Conservation (phyloP, 2,329 filamentous ascomycete species). For the Penicillium paneum region DNA sequence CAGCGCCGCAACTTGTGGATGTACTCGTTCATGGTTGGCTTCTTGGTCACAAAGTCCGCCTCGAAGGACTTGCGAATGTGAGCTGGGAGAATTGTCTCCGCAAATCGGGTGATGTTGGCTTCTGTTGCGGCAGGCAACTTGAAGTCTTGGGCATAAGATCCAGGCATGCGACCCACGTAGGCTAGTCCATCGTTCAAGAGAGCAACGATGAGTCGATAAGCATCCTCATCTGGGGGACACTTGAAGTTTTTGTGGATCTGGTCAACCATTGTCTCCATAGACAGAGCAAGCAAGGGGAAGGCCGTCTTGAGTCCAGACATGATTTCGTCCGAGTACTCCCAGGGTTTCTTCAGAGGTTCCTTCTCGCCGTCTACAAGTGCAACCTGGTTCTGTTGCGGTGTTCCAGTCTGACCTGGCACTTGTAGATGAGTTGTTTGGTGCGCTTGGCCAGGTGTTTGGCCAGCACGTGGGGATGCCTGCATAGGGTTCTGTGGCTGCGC, state of each 20-base stretch:
- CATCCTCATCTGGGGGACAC: conserved; percentile 96
- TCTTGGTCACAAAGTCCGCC: conserved; percentile 90
- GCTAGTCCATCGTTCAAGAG: conserved; percentile 91
- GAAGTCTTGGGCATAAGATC: conserved; percentile 82
- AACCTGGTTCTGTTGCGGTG: conserved; percentile 17
- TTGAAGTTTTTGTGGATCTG: conserved; percentile 99
- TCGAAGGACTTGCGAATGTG: conserved; percentile 97
- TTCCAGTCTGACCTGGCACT: conserved; percentile 29
- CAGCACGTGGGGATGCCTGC: conserved; percentile 22
- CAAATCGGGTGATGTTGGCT: conserved; percentile 93
- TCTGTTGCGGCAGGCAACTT: conserved; percentile 89
- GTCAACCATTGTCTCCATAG: conserved; percentile 99
- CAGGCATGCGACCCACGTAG: conserved; percentile 84
- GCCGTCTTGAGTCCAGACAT: conserved; percentile 94
- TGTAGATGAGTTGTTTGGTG: conserved; percentile 20
- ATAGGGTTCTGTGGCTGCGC: conserved; percentile 19
- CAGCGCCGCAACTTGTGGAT: conserved; percentile 94
- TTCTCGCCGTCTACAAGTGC: conserved; percentile 34
- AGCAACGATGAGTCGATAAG: conserved; percentile 94
- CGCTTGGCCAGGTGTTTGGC: conserved; percentile 23
- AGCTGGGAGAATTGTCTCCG: conserved; percentile 87
- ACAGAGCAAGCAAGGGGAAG: conserved; percentile 89
- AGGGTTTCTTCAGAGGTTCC: conserved; percentile 68
- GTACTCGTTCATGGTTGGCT: conserved; percentile 97
- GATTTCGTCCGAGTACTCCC: conserved; percentile 95